Evolutionary conservation across 352 stramenopile genomes (phyloP).

Genomic region (Globisporangium barbulae): DNA sequence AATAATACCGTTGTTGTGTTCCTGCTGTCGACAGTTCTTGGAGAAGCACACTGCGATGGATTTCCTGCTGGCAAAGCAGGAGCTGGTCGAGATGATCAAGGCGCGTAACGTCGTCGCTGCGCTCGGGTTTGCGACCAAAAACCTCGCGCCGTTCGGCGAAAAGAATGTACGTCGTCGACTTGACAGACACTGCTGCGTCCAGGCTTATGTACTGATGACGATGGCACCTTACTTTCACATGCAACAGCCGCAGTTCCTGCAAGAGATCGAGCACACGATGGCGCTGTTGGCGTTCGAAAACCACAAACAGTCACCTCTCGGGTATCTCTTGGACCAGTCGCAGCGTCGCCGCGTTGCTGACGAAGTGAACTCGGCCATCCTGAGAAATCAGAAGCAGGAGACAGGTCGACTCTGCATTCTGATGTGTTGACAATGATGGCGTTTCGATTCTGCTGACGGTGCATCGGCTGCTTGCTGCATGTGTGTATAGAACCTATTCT

Average conservation of each 20-base stretch:
- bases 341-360: constrained; percentile 66
- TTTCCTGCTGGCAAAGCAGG: constrained; percentile 77
- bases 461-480: constrained; percentile 4
- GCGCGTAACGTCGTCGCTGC: constrained; percentile 53
- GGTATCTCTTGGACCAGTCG: constrained; percentile 52
- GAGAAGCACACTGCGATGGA: constrained; percentile 57
- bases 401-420: constrained; percentile 28
- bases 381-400: constrained; percentile 73
- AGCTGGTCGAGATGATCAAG: constrained; percentile 82
- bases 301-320: constrained; percentile 49
- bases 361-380: constrained; percentile 73
- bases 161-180: constrained; percentile 43
- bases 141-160: constrained; percentile 69
- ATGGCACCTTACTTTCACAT: not conserved
- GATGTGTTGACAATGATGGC: not conserved
- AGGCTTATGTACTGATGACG: no score
- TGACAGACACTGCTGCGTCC: no score
- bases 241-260: constrained; percentile 54
- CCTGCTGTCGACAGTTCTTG: constrained; percentile 34
- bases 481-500: constrained; percentile 59
- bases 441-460: not conserved
- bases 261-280: constrained; percentile 80
- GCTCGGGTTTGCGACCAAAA: constrained; percentile 66
- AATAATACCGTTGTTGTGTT: not conserved
- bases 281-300: constrained; percentile 74